These are phyloP conservation scores for Globisporangium nagaii DNA, from an alignment of 352 stramenopile genomes.

Conservation along the genomic window DNA sequence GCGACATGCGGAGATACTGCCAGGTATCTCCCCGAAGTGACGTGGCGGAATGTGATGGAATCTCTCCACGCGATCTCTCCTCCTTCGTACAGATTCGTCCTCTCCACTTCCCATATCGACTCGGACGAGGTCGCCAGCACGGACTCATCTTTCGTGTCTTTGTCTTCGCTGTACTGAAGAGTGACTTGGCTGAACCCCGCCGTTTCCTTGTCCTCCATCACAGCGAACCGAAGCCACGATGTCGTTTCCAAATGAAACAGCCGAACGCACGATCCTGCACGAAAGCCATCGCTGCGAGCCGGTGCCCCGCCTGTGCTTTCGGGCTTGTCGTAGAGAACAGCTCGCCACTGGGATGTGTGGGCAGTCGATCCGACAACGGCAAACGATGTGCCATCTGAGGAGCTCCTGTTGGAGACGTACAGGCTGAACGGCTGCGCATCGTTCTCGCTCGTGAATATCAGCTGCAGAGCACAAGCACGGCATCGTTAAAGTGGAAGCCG, in stretches of 20 bases:
- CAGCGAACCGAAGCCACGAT: constrained; percentile 49
- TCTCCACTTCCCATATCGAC: constrained; percentile 62
- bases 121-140: constrained; percentile 32
- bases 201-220: neutral
- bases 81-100: constrained; percentile 39
- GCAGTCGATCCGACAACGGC: constrained; percentile 48
- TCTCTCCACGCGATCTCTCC: constrained; percentile 53
- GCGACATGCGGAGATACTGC: constrained; percentile 16
- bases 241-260: constrained; percentile 63
- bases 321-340: constrained; percentile 44
- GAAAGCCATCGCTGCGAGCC: constrained; percentile 18
- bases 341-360: constrained; percentile 56
- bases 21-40: constrained; percentile 56
- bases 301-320: constrained; percentile 12
- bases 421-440: constrained; percentile 46
- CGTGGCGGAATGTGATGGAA: constrained; percentile 40
- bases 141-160: constrained; percentile 22
- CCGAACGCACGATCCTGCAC: constrained; percentile 49
- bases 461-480: constrained; percentile 13
- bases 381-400: constrained; percentile 22
- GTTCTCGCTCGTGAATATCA: constrained; percentile 41
- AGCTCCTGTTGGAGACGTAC: constrained; percentile 55
- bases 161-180: constrained; percentile 46
- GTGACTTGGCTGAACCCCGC: constrained; percentile 17
- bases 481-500: neutral